Conservation (phyloP, 345 rosid genomes). For the Rhizophora apiculata region DNA sequence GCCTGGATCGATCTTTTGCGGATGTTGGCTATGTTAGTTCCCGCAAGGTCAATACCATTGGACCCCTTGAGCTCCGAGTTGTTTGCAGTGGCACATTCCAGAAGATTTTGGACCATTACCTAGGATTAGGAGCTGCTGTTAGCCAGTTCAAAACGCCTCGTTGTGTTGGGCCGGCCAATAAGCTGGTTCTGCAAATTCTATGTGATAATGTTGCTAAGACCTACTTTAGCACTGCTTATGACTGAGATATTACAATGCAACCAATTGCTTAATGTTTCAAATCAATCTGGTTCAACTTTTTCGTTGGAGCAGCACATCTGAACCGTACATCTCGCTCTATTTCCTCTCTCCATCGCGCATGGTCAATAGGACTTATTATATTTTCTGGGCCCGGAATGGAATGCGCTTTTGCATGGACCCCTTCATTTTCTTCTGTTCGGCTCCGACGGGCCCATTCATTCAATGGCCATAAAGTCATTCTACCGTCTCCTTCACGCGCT, state of each 20-base stretch:
- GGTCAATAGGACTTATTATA: no score
- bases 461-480: no score
- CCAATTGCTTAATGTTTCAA: no score
- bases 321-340: no score
- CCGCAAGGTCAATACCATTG: constrained; percentile 61
- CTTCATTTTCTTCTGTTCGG: no score
- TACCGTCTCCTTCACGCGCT: no score
- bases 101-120: constrained; percentile 69
- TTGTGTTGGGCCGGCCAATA: constrained; percentile 57
- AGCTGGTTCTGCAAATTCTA: constrained; percentile 54
- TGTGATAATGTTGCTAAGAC: constrained; percentile 48
- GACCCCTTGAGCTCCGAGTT: constrained; percentile 77
- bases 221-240: constrained; percentile 63
- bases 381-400: no score
- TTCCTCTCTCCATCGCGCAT: no score
- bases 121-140: constrained; percentile 65
- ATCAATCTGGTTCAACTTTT: no score
- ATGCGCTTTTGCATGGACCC: no score
- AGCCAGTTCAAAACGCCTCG: constrained; percentile 92
- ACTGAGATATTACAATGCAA: constrained; percentile 1
- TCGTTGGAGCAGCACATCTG: no score
- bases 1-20: constrained; percentile 58
- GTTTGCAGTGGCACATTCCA: constrained; percentile 69
- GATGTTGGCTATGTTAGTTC: constrained; percentile 80
- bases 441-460: no score